These are phyloP conservation scores for Brasenia schreberi DNA, from an alignment of 164 flowering plant genomes.

Conservation along the genomic window DNA sequence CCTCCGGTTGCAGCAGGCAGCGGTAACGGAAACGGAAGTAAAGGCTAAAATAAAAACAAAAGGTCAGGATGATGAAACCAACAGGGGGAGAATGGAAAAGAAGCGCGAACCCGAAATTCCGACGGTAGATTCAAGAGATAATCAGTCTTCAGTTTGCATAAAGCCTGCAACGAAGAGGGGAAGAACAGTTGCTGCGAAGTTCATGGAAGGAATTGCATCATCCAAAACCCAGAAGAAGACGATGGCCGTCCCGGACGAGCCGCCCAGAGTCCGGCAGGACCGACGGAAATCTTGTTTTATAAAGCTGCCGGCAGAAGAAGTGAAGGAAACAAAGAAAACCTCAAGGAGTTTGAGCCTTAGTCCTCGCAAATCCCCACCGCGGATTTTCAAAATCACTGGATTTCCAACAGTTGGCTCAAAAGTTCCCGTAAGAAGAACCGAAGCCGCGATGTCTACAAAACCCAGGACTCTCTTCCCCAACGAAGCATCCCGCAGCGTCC, in stretches of 20 bases:
- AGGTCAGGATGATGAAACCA: slow-evolving; percentile 4
- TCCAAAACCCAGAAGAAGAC: slow-evolving; percentile 18
- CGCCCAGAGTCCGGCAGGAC: slow-evolving; percentile 19
- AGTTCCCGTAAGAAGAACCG: slow-evolving; percentile 38
- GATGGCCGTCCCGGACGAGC: slow-evolving; percentile 35
- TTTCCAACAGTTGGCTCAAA: slow-evolving; percentile 39
- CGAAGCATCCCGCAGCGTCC: slow-evolving; percentile 4
- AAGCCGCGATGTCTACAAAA: slow-evolving; percentile 21
- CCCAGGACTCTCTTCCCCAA: slow-evolving; percentile 61
- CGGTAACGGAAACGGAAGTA: slow-evolving; percentile 17
- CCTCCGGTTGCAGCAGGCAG: slow-evolving; percentile 28
- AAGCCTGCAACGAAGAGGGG: slow-evolving; percentile 16
- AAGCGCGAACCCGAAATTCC: neutral
- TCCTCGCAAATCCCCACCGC: slow-evolving; percentile 19
- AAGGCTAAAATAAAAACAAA: neutral
- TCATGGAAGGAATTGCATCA: slow-evolving; percentile 21
- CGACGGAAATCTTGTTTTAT: slow-evolving; percentile 55
- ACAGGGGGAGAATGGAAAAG: neutral
- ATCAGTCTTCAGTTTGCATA: neutral
- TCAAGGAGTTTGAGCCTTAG: slow-evolving; percentile 37
- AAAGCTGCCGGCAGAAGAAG: slow-evolving; percentile 30
- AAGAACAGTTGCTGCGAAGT: slow-evolving; percentile 35
- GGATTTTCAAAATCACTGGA: slow-evolving; percentile 13
- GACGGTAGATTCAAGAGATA: neutral
- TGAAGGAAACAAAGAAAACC: slow-evolving; percentile 28